Percentiles rank a stretch among this genome's conserved stretches.
Conservation (phyloP, 164 flowering plant genomes). For the Stephania japonica region DNA sequence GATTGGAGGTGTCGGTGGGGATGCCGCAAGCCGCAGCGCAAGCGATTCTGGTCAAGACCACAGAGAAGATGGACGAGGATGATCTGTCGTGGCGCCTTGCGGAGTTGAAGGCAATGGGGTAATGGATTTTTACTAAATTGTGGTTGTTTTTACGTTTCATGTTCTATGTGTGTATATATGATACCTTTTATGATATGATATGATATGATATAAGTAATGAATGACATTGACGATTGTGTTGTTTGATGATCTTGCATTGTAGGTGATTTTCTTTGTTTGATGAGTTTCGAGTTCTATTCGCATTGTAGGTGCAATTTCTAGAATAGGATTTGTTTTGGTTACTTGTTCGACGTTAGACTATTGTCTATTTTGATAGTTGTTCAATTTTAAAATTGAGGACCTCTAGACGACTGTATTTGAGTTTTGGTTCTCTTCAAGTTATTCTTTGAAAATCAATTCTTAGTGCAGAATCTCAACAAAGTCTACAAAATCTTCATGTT, state of each 20-base stretch:
- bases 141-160: not conserved
- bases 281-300: not conserved
- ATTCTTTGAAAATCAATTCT: too few relatives aligned
- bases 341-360: too few relatives aligned
- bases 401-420: too few relatives aligned
- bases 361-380: too few relatives aligned
- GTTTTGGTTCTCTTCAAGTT: too few relatives aligned
- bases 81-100: conserved; percentile 21
- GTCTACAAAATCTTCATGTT: too few relatives aligned
- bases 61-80: conserved; percentile 18
- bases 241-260: not conserved
- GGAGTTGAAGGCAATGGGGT: conserved; percentile 20
- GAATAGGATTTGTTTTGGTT: too few relatives aligned
- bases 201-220: not conserved
- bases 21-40: conserved; percentile 16
- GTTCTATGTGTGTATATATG: not conserved
- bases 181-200: not conserved
- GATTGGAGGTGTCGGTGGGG: conserved; percentile 21
- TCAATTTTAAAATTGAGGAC: too few relatives aligned
- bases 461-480: too few relatives aligned
- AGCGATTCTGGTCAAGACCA: conserved; percentile 9
- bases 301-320: not conserved
- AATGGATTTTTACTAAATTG: not conserved
- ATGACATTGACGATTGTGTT: not conserved
- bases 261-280: not conserved